Percentiles rank a stretch among this genome's conserved stretches.
Evolutionary conservation across 306 rosid species (phyloP).

Genomic region (Castanea sativa): DNA sequence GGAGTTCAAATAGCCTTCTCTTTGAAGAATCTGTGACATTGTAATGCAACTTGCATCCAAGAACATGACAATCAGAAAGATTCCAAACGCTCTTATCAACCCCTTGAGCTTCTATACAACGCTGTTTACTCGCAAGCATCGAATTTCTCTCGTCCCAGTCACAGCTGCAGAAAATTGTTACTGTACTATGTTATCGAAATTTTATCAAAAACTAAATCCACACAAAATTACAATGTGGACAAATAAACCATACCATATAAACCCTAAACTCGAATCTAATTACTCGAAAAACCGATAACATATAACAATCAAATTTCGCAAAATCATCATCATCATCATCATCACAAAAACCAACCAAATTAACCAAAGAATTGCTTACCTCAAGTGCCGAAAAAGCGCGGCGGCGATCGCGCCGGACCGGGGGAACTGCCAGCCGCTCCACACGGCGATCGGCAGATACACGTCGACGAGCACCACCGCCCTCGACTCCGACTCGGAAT

Average conservation of each 20-base stretch:
- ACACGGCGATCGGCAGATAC: slow-evolving; percentile 48
- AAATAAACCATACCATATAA: neutral
- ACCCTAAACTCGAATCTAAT: too few relatives aligned
- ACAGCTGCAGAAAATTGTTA: slow-evolving; percentile 52
- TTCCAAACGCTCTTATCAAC: slow-evolving; percentile 52
- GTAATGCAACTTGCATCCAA: slow-evolving; percentile 74
- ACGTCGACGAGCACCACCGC: slow-evolving; percentile 73
- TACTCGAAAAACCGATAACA: too few relatives aligned
- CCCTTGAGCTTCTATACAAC: slow-evolving; percentile 30
- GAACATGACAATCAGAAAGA: slow-evolving; percentile 86
- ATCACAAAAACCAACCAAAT: too few relatives aligned
- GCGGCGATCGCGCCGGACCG: slow-evolving; percentile 52
- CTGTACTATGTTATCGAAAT: neutral
- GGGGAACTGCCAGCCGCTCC: slow-evolving; percentile 92
- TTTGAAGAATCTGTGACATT: slow-evolving; percentile 43
- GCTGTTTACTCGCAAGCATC: slow-evolving; percentile 46
- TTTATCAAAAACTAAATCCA: neutral
- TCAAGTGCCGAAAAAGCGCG: slow-evolving; percentile 69
- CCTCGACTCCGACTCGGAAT: slow-evolving; percentile 33
- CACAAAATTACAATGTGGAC: neutral
- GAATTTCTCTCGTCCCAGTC: slow-evolving; percentile 68
- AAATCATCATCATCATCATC: too few relatives aligned
- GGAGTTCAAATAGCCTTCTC: slow-evolving; percentile 74
- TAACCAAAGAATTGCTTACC: slow-evolving; percentile 33
- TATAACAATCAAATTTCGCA: too few relatives aligned